These are phyloP conservation scores for Colletotrichum eleusines DNA, from an alignment of 2,329 filamentous ascomycete species.

Conservation along the genomic window DNA sequence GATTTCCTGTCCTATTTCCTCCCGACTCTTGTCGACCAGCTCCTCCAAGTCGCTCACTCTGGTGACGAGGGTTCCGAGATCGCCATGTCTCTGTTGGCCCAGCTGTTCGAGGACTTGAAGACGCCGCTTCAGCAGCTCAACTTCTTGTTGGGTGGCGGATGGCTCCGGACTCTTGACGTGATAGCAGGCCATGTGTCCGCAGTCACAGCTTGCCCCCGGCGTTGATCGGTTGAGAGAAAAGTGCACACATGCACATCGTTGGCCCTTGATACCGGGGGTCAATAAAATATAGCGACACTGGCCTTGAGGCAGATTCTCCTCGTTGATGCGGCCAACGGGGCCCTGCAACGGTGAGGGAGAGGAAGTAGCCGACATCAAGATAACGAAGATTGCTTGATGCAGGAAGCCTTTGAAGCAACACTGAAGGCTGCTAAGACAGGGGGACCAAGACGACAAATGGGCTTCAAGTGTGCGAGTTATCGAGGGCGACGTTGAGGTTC, in stretches of 20 bases:
- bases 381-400: background rate
- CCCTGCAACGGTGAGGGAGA: conserved; percentile 47
- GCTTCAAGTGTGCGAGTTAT: background rate
- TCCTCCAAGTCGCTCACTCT: conserved; percentile 67
- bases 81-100: conserved; percentile 51
- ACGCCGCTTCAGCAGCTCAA: conserved; percentile 62
- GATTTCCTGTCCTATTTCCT: conserved; percentile 64
- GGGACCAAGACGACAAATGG: background rate
- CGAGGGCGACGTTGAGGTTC: background rate
- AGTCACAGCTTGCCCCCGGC: conserved; percentile 68
- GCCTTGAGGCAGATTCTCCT: conserved; percentile 65
- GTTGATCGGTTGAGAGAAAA: conserved; percentile 67
- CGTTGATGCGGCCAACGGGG: conserved; percentile 51
- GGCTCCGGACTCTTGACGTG: conserved; percentile 63
- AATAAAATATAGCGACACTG: conserved; percentile 71
- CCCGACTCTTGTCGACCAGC: conserved; percentile 63
- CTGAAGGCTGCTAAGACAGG: conserved; percentile 23
- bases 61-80: conserved; percentile 54
- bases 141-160: conserved; percentile 58
- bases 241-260: conserved; percentile 69
- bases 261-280: conserved; percentile 67
- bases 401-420: background rate
- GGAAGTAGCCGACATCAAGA: conserved; percentile 46
- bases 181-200: conserved; percentile 71
- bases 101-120: conserved; percentile 59